These are phyloP conservation scores for Tolypocladium inflatum DNA, from an alignment of 2,329 filamentous ascomycete genomes.

Conservation along the genomic window DNA sequence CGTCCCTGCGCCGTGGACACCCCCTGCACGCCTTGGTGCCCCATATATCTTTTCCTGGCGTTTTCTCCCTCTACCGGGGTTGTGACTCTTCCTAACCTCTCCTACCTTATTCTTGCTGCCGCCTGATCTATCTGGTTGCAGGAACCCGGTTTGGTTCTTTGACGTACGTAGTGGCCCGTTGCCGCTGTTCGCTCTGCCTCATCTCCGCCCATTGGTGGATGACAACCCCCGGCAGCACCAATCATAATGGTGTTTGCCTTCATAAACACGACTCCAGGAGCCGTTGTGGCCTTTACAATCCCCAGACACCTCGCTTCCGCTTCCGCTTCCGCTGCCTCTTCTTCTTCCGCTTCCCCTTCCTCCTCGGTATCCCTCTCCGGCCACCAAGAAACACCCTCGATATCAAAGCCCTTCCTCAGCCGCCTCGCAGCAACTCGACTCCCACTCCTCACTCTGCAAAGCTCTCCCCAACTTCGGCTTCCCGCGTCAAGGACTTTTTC, in stretches of 20 bases:
- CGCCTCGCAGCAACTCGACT: background rate
- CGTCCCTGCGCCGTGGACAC: conserved; percentile 15
- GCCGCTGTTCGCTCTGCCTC: conserved; percentile 23
- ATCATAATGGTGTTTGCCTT: conserved; percentile 20
- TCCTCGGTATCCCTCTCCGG: conserved; percentile 1
- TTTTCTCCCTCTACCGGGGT: background rate
- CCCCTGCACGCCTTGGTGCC: conserved; percentile 8
- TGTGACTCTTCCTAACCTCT: conserved; percentile 2
- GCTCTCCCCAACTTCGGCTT: background rate
- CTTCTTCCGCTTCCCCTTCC: conserved; percentile 2
- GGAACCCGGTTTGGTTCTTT: conserved; percentile 5
- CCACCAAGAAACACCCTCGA: background rate
- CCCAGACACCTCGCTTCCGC: conserved; percentile 16
- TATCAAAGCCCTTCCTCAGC: background rate
- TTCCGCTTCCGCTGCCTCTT: conserved; percentile 3
- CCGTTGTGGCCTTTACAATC: conserved; percentile 13
- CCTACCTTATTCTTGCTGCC: background rate
- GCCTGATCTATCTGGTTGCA: conserved; percentile 1
- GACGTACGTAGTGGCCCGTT: conserved; percentile 16
- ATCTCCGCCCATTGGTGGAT: conserved; percentile 24
- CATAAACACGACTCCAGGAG: conserved; percentile 17
- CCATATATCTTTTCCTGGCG: conserved; percentile 4
- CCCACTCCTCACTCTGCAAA: background rate
- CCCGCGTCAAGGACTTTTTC: background rate
- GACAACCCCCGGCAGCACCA: conserved; percentile 19